Evolutionary conservation across 257 asterid species (phyloP).

Genomic region (Solanum bulbocastanum): DNA sequence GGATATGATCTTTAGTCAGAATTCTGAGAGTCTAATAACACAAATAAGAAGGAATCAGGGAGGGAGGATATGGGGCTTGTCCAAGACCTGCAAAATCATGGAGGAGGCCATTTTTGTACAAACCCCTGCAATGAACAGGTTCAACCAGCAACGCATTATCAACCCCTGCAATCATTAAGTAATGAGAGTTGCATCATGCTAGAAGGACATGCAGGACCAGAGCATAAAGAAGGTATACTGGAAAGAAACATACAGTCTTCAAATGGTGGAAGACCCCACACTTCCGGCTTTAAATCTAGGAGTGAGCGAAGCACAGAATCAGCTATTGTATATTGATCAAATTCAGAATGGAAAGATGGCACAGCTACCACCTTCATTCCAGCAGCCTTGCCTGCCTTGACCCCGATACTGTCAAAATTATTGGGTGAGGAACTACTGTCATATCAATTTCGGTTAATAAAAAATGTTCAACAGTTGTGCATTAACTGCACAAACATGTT

Average conservation of each 20-base stretch:
- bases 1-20: constrained; percentile 5
- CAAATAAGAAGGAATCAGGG: neutral
- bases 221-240: neutral
- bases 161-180: constrained; percentile 46
- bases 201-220: neutral
- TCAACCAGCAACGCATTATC: constrained; percentile 52
- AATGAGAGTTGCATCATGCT: neutral
- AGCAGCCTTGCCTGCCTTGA: constrained; percentile 90
- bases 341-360: constrained; percentile 59
- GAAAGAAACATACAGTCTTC: constrained; percentile 48
- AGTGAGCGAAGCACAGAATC: constrained; percentile 64
- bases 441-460: neutral
- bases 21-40: neutral
- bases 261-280: constrained; percentile 89
- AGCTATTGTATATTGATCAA: constrained; percentile 47
- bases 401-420: constrained; percentile 58
- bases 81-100: constrained; percentile 44
- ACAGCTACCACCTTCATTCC: constrained; percentile 84
- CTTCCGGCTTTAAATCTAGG: constrained; percentile 57
- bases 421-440: neutral
- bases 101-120: constrained; percentile 40
- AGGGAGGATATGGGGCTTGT: neutral
- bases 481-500: neutral
- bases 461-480: neutral
- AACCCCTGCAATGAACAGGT: constrained; percentile 42